Base-by-base conservation (phyloP, 805 yeast genomes). In the Saccharomycopsis guyanensis region DNA sequence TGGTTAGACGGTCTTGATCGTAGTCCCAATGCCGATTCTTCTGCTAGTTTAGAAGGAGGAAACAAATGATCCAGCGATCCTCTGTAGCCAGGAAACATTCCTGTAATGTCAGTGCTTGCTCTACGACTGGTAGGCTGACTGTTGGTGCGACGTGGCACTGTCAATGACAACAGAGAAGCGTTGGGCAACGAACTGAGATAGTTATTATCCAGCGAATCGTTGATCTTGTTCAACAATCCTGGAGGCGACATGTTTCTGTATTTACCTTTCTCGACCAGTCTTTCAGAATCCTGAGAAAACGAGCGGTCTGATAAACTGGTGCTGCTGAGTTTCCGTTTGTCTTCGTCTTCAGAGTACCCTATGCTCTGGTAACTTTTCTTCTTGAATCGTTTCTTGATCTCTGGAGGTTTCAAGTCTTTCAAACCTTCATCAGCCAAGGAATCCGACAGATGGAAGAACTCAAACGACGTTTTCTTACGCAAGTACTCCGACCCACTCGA, bases 281-380 rank as follows among this genome's bases (percentile, higher is more conserved):
- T 6, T 6, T 25, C 29, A 7, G 16, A n/a, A 19, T 25, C 37
- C 10, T 20, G 37, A 15, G 36, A 33, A 36, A 27, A 42, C 10
- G 40, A 36, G 3, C 25, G 4, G 24, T 42, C 32, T 5, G 45
- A 42, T 12, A 43, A 37, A 22, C 46, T 43, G n/a, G 20, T 23
- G 15, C 13, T 16, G 36, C 46, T 43, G 15, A 3, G 22, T 16
- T 43, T 31, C 13, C 31, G 19, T 12, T 31, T 15, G 7, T 5
- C 5, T 12, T 18, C 43, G n/a, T 16, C 22, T 20, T 20, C 22
- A 7, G 23, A 32, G 22, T 33, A 15, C 10, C 20, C 25, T n/a
- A 31, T 31, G 16, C 12, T 22, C 19, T 29, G 23, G 24, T 12
- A 29, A 20, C 8, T 40, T 41, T 23, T 19, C 22, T 3, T 13